Evolutionary conservation across 2,329 filamentous ascomycete species (phyloP), one percentile per base, ranked within the genome.

Genomic region (Periglandula ipomoeae): DNA sequence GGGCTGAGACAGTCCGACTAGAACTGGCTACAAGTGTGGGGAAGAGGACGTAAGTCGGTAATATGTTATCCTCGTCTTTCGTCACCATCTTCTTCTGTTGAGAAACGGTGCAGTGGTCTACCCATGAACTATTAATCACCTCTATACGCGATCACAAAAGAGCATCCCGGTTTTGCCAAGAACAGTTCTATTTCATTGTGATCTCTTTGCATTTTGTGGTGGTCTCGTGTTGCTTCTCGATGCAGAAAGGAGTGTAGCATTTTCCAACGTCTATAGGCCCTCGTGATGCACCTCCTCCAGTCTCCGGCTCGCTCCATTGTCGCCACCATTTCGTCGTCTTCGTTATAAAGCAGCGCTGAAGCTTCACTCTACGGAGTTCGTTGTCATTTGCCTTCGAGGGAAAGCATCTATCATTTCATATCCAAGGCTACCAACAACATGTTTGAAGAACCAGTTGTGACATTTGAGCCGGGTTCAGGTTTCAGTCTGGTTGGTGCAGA

Each of bases 401-500:
- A 26, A 20, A n/a, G n/a, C n/a, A n/a, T n/a, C n/a, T n/a, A n/a
- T 11, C 30, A 32, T 10, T 15, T 32, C 10, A 32, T 11, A 11
- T 32, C 30, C 4, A 7, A 32, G 15, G 15, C 30, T 3, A 32
- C 13, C 19, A 22, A 32, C 43, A 46, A 41, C 46, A 63, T 63
- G 60, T 53, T 59, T 50, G 58, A 62, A 37, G 24, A 58, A 41
- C 50, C 47, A 13, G 53, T 61, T 24, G 59, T 63, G 32, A 47
- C 58, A 2, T 61, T 61, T 45, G 50, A 56, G 49, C 34, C 50
- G 8, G 54, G 44, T 20, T 38, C 48, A 41, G 52, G 60, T 34
- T 55, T 66, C 48, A 58, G 46, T 49, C 57, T 66, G 30, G 52
- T 61, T 35, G 56, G 59, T 13, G 59, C 64, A 4, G 53, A 60